Evolutionary conservation across 441 rosid genomes (phyloP).

Genomic region (Populus hybrid): DNA sequence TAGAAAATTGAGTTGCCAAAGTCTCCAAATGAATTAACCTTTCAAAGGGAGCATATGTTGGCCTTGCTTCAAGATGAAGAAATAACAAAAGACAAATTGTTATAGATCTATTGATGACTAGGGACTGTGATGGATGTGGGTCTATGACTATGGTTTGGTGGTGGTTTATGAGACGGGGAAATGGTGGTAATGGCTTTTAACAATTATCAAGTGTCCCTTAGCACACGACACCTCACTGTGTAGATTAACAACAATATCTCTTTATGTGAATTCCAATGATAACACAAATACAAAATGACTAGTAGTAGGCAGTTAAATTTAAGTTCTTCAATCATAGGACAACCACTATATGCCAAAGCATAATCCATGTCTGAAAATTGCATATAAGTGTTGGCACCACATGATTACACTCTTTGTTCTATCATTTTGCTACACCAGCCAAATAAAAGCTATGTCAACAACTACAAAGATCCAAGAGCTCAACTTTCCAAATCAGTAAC

Average conservation of each 20-base stretch:
- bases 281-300: not conserved
- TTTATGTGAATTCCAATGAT: not conserved
- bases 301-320: not conserved
- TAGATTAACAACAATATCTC: not conserved
- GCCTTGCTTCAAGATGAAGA: too few species aligned
- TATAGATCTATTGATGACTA: too few species aligned
- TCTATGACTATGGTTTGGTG: too few species aligned
- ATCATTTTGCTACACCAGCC: not conserved
- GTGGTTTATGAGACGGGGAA: too few species aligned
- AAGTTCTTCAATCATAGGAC: not conserved
- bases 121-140: too few species aligned
- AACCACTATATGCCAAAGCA: not conserved
- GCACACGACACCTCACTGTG: not conserved
- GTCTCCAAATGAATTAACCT: too few species aligned
- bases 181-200: too few species aligned
- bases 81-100: too few species aligned
- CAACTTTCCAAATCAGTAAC: conserved; percentile 7
- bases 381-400: not conserved
- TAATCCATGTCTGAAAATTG: not conserved
- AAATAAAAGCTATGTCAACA: not conserved
- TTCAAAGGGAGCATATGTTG: too few species aligned
- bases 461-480: not conserved
- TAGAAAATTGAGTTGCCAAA: too few species aligned
- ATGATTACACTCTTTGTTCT: not conserved
- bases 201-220: not conserved